Percentiles rank a stretch among this genome's conserved stretches.
Conservation (phyloP, 345 rosid species). For the Reutealis trisperma region DNA sequence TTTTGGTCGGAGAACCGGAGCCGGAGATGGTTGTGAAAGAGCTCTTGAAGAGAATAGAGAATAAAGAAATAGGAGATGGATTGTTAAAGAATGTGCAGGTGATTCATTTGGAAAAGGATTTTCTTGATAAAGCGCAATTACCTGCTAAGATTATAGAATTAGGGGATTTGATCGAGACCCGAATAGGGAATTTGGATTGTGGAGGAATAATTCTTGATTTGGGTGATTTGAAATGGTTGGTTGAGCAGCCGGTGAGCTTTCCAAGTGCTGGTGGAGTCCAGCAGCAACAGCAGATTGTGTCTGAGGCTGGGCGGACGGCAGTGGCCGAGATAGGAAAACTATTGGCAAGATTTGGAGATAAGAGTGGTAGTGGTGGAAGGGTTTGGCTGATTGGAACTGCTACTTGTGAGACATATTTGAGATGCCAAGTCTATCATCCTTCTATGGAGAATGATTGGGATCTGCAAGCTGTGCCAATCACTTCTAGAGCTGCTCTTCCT, state of each 20-base stretch:
- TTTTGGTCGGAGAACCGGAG: constrained; percentile 84
- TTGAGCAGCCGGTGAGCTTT: constrained; percentile 47
- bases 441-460: constrained; percentile 94
- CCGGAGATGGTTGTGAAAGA: constrained; percentile 71
- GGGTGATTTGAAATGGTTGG: constrained; percentile 96
- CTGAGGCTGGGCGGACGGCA: constrained; percentile 47
- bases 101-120: constrained; percentile 62
- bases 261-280: constrained; percentile 14
- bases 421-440: constrained; percentile 90
- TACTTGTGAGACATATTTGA: constrained; percentile 90
- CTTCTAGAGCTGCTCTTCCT: constrained; percentile 58
- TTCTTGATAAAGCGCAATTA: constrained; percentile 49
- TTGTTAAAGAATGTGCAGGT: constrained; percentile 56
- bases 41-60: constrained; percentile 60
- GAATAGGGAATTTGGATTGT: constrained; percentile 42
- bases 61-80: constrained; percentile 62
- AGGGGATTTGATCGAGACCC: constrained; percentile 50
- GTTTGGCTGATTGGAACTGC: constrained; percentile 89
- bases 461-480: constrained; percentile 87
- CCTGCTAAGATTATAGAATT: constrained; percentile 55
- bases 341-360: constrained; percentile 46
- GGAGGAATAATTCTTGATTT: constrained; percentile 75
- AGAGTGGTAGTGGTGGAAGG: constrained; percentile 35
- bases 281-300: constrained; percentile 39
- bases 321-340: constrained; percentile 70